phyloP scores from a whole-genome alignment of 2,329 filamentous ascomycete species.

The Beauveria australis region DNA sequence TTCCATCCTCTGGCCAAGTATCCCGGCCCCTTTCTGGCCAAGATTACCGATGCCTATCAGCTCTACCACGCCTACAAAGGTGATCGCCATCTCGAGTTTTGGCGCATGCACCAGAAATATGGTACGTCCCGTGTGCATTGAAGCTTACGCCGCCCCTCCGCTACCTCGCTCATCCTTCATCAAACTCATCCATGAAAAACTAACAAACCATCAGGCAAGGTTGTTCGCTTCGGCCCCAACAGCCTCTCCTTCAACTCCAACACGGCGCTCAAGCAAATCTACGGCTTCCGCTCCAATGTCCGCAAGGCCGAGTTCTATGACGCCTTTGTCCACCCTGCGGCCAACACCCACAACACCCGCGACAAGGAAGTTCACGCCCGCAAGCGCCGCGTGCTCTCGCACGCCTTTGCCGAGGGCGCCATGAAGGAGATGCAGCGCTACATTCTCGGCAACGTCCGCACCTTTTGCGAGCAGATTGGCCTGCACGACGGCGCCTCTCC shows the following conservation, averaged over 20 bases:
- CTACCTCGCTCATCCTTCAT: neutral
- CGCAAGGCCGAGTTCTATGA: slow-evolving; percentile 66
- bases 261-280: slow-evolving; percentile 58
- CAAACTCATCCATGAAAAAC: neutral
- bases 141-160: neutral
- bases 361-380: slow-evolving; percentile 61
- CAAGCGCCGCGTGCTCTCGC: slow-evolving; percentile 63
- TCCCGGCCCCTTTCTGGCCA: slow-evolving; percentile 55
- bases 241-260: slow-evolving; percentile 69
- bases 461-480: slow-evolving; percentile 54
- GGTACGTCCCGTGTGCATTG: slow-evolving; percentile 32
- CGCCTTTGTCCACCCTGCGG: slow-evolving; percentile 60
- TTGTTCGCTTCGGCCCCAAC: slow-evolving; percentile 74
- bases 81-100: slow-evolving; percentile 65
- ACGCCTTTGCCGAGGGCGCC: slow-evolving; percentile 60
- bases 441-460: slow-evolving; percentile 57
- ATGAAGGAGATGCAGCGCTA: slow-evolving; percentile 62
- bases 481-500: slow-evolving; percentile 30
- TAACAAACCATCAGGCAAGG: slow-evolving; percentile 34
- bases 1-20: slow-evolving; percentile 59
- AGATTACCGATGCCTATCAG: slow-evolving; percentile 55
- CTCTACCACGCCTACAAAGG: slow-evolving; percentile 69
- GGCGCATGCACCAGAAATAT: slow-evolving; percentile 62
- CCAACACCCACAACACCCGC: slow-evolving; percentile 66
- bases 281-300: slow-evolving; percentile 55